Base-by-base conservation (phyloP, 2,329 filamentous ascomycete genomes). In the Neocatenulostroma microsporum region DNA sequence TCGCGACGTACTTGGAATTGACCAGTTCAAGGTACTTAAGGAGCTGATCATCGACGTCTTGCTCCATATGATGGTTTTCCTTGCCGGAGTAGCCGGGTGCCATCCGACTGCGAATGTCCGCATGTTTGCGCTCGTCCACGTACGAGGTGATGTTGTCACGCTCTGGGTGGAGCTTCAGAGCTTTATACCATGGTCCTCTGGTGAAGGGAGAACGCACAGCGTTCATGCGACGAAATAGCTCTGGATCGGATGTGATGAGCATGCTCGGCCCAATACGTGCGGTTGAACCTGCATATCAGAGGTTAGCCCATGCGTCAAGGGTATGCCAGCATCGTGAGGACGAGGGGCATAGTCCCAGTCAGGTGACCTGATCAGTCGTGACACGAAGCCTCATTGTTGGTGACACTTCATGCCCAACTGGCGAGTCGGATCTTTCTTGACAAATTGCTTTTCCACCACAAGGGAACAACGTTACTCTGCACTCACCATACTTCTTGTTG, bases 61-160 rank as follows among this genome's bases (percentile, higher is more conserved):
- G 37, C 38, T 64, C 62, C 31, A 64, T 45, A 30, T 53, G 47
- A 12, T 47, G 42, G 15, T 62, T 63, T 40, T 64, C 61, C 38
- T 62, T 62, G 39, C 62, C 62, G 8, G 59, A 55, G 36, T 64
- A 64, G 20, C 60, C 60, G 7, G 56, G 54, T 1, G 58, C 55
- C 58, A 62, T 61, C 30, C 54, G 52, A 15, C 40, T 54, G 12
- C 60, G 55, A 30, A 63, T 53, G 23, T 58, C 56, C 25, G 56
- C 53, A 53, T 63, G 61, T 19, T 58, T 55, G 34, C 46, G 44
- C 42, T 63, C 61, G 39, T 64, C 60, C 24, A 55, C 51, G 28
- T 58, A 53, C 7, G 58, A 62, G 7, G 56, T 58, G 44, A 64
- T 61, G 45, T 62, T 63, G 41, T 63, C 61, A 3, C 56, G 54